Percentiles rank a stretch among this genome's conserved stretches.
These are phyloP conservation scores for Chytriomyces sp. DNA, from an alignment of 192 early-diverging fungal species.

Conservation along the genomic window DNA sequence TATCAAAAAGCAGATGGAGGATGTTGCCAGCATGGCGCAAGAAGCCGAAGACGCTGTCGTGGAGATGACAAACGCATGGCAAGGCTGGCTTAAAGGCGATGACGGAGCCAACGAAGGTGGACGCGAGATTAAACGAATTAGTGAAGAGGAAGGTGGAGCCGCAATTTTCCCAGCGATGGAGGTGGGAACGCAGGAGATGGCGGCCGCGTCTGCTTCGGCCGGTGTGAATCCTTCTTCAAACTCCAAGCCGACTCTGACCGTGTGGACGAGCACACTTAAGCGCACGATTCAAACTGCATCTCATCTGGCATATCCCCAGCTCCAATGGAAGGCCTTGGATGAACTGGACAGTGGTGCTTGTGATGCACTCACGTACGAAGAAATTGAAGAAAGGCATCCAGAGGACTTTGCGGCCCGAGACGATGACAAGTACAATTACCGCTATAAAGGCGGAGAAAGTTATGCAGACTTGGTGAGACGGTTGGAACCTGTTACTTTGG, in stretches of 20 bases:
- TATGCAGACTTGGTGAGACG: conserved; percentile 95
- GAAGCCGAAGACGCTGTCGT: conserved; percentile 16
- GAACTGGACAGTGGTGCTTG: conserved; percentile 97
- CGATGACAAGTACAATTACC: conserved; percentile 88
- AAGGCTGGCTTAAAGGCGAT: conserved; percentile 13
- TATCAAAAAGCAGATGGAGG: conserved; percentile 73
- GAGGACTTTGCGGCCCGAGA: conserved; percentile 94
- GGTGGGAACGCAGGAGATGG: neutral
- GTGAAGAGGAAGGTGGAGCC: conserved; percentile 33
- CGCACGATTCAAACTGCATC: conserved; percentile 90
- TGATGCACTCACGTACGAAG: conserved; percentile 99
- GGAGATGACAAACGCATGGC: conserved; percentile 27
- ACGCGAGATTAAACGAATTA: conserved; percentile 5
- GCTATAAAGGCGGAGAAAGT: conserved; percentile 70
- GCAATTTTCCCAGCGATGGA: conserved; percentile 32
- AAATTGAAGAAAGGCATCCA: conserved; percentile 92
- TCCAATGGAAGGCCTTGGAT: conserved; percentile 97
- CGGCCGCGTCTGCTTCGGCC: neutral
- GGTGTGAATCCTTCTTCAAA: neutral
- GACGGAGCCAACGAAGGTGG: conserved; percentile 3
- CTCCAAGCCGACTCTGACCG: conserved; percentile 49
- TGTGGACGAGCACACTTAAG: conserved; percentile 97
- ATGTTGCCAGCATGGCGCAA: conserved; percentile 10
- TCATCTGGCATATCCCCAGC: conserved; percentile 80
- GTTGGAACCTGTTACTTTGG: conserved; percentile 98